phyloP scores from a whole-genome alignment of 768 basidiomycete genomes.

The Podaxis sp. region DNA sequence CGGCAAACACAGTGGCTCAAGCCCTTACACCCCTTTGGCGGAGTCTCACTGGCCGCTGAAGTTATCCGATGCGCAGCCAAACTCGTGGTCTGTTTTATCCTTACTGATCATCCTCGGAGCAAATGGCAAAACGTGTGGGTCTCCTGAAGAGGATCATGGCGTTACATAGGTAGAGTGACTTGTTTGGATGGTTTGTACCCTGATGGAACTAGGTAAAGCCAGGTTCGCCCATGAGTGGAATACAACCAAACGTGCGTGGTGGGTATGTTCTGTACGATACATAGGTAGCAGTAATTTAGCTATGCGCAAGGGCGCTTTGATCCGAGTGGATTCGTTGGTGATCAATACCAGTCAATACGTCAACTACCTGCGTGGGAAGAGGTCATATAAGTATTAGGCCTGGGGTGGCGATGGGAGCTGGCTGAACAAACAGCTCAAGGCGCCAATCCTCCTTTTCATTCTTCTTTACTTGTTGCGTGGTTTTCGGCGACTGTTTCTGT shows the following conservation, averaged over 20 bases:
- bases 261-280: neutral
- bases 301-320: neutral
- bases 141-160: neutral
- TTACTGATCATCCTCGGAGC: neutral
- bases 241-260: neutral
- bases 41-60: constrained; percentile 20
- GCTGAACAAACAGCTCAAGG: neutral
- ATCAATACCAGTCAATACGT: too few relatives aligned
- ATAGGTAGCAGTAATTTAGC: neutral
- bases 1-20: constrained; percentile 68
- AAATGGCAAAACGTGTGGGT: neutral
- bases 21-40: constrained; percentile 71
- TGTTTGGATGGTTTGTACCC: neutral
- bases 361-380: too few relatives aligned
- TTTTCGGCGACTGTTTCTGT: neutral
- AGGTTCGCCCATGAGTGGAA: neutral
- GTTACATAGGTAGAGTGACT: neutral
- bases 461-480: neutral
- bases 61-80: neutral
- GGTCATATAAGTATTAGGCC: too few relatives aligned
- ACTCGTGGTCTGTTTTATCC: neutral
- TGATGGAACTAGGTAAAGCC: neutral
- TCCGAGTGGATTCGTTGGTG: neutral
- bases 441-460: neutral
- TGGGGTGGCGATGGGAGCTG: too few relatives aligned